phyloP scores from a whole-genome alignment of 257 asterid genomes.

The Hygrophila difformis region DNA sequence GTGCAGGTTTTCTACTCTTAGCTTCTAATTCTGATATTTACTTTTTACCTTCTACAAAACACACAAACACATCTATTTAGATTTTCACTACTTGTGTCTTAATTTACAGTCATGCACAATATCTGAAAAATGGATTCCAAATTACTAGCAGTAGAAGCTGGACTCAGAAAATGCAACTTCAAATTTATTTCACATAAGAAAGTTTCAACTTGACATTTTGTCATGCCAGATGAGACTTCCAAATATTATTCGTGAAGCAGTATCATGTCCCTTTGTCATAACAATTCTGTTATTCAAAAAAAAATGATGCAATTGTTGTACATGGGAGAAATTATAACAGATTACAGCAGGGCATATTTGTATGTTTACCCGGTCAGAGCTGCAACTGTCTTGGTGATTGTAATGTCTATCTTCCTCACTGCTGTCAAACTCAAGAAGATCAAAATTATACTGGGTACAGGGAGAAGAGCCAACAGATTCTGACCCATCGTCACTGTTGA shows the following conservation, averaged over 20 bases:
- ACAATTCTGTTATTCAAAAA: not conserved
- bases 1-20: too few species aligned
- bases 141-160: not conserved
- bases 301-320: not conserved
- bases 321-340: not conserved
- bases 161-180: not conserved
- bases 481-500: constrained; percentile 37
- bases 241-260: too few species aligned
- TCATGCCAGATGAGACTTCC: too few species aligned
- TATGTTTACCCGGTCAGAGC: constrained; percentile 30
- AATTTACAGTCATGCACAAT: not conserved
- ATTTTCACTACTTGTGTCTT: too few species aligned
- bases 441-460: constrained; percentile 40
- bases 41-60: too few species aligned
- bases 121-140: not conserved
- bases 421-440: constrained; percentile 43
- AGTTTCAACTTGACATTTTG: too few species aligned
- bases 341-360: too few species aligned
- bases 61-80: too few species aligned
- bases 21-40: too few species aligned
- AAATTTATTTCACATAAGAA: not conserved
- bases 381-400: constrained; percentile 7
- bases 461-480: constrained; percentile 34
- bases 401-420: constrained; percentile 17
- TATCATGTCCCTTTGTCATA: not conserved